Base-by-base conservation (phyloP, 257 asterid genomes). In the Craterostigma plantagineum region DNA sequence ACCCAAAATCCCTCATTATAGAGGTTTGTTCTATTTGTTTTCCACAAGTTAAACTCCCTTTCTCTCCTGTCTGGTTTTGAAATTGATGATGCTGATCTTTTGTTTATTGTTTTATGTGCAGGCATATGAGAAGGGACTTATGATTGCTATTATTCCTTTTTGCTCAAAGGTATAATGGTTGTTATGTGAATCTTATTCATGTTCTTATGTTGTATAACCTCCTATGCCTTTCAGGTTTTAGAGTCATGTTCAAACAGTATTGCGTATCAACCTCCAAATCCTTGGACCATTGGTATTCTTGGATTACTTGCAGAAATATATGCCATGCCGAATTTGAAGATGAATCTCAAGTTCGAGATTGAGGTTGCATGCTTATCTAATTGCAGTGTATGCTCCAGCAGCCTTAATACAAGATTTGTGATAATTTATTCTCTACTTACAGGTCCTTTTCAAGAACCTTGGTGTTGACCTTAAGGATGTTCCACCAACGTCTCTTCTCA, bases 271-370 rank as follows among this genome's bases (percentile, higher is more conserved):
- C 99, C 99, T 34, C 99, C 99, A 36, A 83, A 90, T 54, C 99
- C 99, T 4, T 83, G 99, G 99, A 90, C 99, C 49, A 90, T 90
- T 94, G 99, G 80, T 56, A 73, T 90, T 54, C 94, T 90, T 61
- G 94, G 76, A 54, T 67, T 90, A 61, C 86, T 90, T 46, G 73
- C 81, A 52, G 99, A 90, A 72, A 90, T 90, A 40, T 83, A 83
- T 57, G 91, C 87, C 23, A 79, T 83, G 96, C 96, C 96, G 43
- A 83, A 80, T 65, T 66, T 90, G 59, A 90, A 90, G 63, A 83
- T 90, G 95, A 90, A 90, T 69, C 91, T 90, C 46, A 90, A 80
- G 66, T 90, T 90, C 60, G 96, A 83, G 62, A 90, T 90, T 35
- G 99, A 90, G 99, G 99, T 90, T 15, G 23, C 10, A 9, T 16